A percentile compares a stretch with the other conserved stretches of the same genome.
phyloP scores from a whole-genome alignment of 495 filamentous ascomycete genomes.

The Talaromyces stipitatus region DNA sequence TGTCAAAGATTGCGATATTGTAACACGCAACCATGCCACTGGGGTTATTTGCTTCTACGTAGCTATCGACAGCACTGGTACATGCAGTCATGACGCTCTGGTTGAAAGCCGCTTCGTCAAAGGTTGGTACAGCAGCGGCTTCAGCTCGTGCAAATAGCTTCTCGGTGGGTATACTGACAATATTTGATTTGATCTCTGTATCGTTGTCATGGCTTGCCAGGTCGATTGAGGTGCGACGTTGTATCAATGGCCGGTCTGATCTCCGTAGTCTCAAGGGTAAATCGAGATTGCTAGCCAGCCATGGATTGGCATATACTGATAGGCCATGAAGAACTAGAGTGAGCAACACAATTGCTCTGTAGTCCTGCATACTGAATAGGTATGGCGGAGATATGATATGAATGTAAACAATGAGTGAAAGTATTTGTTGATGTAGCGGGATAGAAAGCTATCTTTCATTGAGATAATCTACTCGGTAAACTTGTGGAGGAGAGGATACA shows the following conservation, averaged over 20 bases:
- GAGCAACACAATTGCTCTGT: not conserved
- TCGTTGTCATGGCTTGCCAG: not conserved
- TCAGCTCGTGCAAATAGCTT: not conserved
- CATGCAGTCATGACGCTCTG: conserved; percentile 45
- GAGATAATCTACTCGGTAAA: not conserved
- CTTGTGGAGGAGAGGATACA: not conserved
- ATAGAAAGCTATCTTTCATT: too few species aligned
- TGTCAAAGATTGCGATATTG: conserved; percentile 59
- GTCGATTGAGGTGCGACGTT: not conserved
- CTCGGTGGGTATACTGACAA: not conserved
- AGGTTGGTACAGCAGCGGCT: not conserved
- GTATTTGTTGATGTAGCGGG: not conserved
- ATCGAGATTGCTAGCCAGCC: not conserved
- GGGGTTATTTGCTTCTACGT: conserved; percentile 49
- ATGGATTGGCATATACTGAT: not conserved
- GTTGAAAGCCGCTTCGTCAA: conserved; percentile 19
- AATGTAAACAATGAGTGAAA: not conserved
- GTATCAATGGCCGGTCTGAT: not conserved
- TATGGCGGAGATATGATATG: not conserved
- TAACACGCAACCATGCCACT: conserved; percentile 74
- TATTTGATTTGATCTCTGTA: not conserved
- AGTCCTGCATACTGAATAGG: not conserved
- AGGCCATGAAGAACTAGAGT: not conserved
- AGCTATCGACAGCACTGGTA: conserved; percentile 29
- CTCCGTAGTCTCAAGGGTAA: not conserved